Evolutionary conservation across 805 yeast species (phyloP).

Genomic region (Saturnispora besseyi): DNA sequence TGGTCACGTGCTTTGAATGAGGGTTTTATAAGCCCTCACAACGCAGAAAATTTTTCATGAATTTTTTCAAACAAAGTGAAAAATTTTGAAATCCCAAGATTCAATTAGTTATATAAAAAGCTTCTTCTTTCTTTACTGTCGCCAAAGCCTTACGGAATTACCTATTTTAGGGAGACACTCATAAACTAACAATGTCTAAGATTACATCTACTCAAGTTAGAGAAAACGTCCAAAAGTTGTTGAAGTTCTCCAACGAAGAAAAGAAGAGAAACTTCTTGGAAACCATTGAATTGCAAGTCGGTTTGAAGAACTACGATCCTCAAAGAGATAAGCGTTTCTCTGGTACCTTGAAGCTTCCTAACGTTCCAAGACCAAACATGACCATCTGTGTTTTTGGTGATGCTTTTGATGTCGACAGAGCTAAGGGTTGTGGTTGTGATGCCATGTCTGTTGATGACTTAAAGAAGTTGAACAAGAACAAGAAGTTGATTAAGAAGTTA

Average conservation of each 20-base stretch:
- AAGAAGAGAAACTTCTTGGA: conserved; percentile 99
- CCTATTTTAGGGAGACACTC: conserved; percentile 70
- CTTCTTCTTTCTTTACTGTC: conserved; percentile 31
- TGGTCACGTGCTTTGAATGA: conserved; percentile 13
- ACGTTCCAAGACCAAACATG: conserved; percentile 99
- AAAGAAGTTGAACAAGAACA: conserved; percentile 99
- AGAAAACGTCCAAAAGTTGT: conserved; percentile 88
- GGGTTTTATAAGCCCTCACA: conserved; percentile 7
- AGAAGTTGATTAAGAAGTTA: conserved; percentile 98
- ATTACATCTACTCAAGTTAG: conserved; percentile 89
- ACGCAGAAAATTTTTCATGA: neutral
- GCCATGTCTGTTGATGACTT: conserved; percentile 99
- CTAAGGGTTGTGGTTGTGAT: conserved; percentile 97
- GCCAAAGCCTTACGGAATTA: conserved; percentile 34
- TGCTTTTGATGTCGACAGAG: conserved; percentile 99
- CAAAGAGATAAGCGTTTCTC: conserved; percentile 99
- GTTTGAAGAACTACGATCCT: conserved; percentile 99
- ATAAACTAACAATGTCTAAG: conserved; percentile 60
- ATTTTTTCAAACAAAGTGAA: neutral
- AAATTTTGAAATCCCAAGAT: neutral
- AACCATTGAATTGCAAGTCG: conserved; percentile 99
- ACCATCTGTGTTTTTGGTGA: conserved; percentile 99
- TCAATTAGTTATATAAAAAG: neutral
- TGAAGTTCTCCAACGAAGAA: conserved; percentile 84
- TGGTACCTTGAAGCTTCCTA: conserved; percentile 96